Conservation (phyloP, 2,329 filamentous ascomycete genomes). For the Alternaria sp. region DNA sequence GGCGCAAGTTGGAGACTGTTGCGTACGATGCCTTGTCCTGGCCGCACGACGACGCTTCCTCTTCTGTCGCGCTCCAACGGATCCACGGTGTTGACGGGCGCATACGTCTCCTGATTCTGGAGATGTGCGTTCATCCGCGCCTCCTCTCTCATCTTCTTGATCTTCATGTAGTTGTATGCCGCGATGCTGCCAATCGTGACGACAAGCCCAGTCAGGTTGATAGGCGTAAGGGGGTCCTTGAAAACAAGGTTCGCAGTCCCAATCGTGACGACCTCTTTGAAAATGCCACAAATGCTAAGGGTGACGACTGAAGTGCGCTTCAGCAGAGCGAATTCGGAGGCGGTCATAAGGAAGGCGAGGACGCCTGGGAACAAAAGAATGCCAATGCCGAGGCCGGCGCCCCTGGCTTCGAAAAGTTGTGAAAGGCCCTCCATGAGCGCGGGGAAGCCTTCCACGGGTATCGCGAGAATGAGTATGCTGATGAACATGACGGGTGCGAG, state of each 20-base stretch:
- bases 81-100: constrained; percentile 42
- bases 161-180: constrained; percentile 94
- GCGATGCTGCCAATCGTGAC: constrained; percentile 87
- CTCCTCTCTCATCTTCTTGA: constrained; percentile 83
- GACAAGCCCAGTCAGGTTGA: constrained; percentile 88
- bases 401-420: constrained; percentile 70
- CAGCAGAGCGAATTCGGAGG: constrained; percentile 92
- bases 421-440: constrained; percentile 71
- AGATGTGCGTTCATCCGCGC: constrained; percentile 61
- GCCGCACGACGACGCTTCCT: constrained; percentile 18
- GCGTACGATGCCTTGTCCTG: constrained; percentile 41
- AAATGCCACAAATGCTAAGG: constrained; percentile 94
- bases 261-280: constrained; percentile 98
- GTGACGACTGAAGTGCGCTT: constrained; percentile 96
- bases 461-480: constrained; percentile 77
- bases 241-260: constrained; percentile 86
- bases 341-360: constrained; percentile 95
- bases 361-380: constrained; percentile 88
- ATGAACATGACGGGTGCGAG: constrained; percentile 97
- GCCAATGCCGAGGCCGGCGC: constrained; percentile 67
- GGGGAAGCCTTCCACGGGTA: constrained; percentile 82
- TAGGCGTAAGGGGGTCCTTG: constrained; percentile 81
- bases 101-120: constrained; percentile 47
- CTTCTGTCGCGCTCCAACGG: constrained; percentile 31
- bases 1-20: constrained; percentile 48